phyloP scores from a whole-genome alignment of 352 stramenopile species.

The Phytophthora sojae region DNA sequence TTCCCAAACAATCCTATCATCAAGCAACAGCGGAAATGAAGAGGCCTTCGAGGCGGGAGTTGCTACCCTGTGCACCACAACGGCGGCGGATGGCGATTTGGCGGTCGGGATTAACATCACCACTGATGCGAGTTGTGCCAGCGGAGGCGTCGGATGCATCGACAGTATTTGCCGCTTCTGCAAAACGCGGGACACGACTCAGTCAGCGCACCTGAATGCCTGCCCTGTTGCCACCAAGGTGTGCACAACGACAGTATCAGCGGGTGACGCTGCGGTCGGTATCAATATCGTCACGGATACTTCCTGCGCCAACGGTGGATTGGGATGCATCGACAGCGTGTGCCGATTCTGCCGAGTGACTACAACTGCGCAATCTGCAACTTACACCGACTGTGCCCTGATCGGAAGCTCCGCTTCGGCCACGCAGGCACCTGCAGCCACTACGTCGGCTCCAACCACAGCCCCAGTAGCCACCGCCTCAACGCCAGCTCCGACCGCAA shows the following conservation, averaged over 20 bases:
- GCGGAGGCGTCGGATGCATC: slow-evolving; percentile 39
- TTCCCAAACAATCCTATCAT: neutral
- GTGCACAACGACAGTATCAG: slow-evolving; percentile 25
- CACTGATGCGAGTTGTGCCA: slow-evolving; percentile 27
- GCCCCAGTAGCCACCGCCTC: neutral
- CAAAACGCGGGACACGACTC: slow-evolving; percentile 16
- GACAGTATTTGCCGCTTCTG: slow-evolving; percentile 49
- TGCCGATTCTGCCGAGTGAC: slow-evolving; percentile 47
- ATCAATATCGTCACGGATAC: slow-evolving; percentile 43
- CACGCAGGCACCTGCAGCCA: slow-evolving; percentile 1
- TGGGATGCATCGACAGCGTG: slow-evolving; percentile 45
- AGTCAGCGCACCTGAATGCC: slow-evolving; percentile 19
- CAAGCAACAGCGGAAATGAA: neutral
- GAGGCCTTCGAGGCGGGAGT: neutral
- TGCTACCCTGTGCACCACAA: slow-evolving; percentile 21
- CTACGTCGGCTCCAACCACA: slow-evolving; percentile 4
- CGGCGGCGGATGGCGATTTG: slow-evolving; percentile 37
- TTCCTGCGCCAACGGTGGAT: slow-evolving; percentile 34
- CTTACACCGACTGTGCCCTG: slow-evolving; percentile 26
- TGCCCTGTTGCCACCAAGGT: slow-evolving; percentile 17
- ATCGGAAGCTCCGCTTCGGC: neutral
- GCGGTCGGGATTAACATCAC: slow-evolving; percentile 38
- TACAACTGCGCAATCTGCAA: slow-evolving; percentile 28
- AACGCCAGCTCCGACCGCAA: slow-evolving; percentile 3
- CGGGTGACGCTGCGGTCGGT: slow-evolving; percentile 31